Base-by-base conservation (phyloP, 2,329 filamentous ascomycete genomes). In the Alternaria gaisen region DNA sequence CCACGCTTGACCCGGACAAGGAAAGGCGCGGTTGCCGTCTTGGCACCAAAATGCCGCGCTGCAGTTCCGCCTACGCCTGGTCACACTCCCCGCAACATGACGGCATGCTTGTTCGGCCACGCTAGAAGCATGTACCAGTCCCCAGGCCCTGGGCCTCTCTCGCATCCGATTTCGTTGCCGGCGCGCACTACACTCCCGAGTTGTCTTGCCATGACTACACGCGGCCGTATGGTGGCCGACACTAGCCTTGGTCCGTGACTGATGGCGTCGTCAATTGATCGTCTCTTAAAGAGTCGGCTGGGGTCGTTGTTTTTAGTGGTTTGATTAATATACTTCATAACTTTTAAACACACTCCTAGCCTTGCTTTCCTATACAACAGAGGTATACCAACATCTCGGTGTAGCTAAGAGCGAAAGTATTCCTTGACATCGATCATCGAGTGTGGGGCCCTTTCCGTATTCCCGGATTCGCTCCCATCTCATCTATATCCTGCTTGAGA, bases 81-180 rank as follows among this genome's bases (percentile, higher is more conserved):
- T 51, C 34, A 56, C 38, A 30, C 56, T 64, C 65, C 69, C 69
- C 69, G 69, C 69, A 72, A 70, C 59, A 67, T 72, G 66, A 68
- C 68, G 70, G 68, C 63, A 72, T 58, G 64, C 60, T 38, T 24
- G 51, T 43, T 61, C 57, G 60, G 68, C 67, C 56, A 65, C 55
- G 43, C 42, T 36, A 53, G 56, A 16, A 53, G 24, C 54, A 46
- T 63, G 54, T 51, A 60, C 52, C 51, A 50, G 30, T 41, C 32
- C 22, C 51, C 51, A 59, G 22, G 40, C 54, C 41, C 48, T 65
- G 58, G 64, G 57, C 51, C 52, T 53, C 20, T 52, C 32, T 62
- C 61, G 60, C 64, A 72, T 44, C 70, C 70, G 70, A 72, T 48
- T 61, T 62, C 65, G 63, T 67, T 72, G 70, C 70, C 70, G 70